Conservation (phyloP, 2,329 filamentous ascomycete species). For the Colletotrichum euphorbiae region DNA sequence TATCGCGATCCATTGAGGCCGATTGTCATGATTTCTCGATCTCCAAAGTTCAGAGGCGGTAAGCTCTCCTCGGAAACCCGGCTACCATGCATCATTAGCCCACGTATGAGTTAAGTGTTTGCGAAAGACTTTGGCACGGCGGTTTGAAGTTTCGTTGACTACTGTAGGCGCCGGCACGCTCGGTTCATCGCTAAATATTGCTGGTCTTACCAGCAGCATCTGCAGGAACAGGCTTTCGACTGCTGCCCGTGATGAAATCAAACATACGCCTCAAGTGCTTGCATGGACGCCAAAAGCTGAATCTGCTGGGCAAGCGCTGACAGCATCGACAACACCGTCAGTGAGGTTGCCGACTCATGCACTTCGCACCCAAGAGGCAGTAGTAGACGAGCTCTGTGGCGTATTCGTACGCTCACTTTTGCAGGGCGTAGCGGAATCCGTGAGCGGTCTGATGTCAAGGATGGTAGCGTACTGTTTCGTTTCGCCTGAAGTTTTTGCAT, state of each 20-base stretch:
- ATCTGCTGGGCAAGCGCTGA: conserved; percentile 1
- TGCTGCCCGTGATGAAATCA: not conserved
- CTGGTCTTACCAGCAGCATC: not conserved
- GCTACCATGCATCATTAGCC: not conserved
- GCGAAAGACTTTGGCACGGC: not conserved
- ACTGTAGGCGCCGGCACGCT: conserved; percentile 16
- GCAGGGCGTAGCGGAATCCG: conserved; percentile 14
- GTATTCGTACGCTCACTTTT: conserved; percentile 15
- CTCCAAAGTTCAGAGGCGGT: not conserved
- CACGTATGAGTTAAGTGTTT: not conserved
- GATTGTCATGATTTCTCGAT: not conserved
- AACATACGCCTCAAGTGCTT: not conserved
- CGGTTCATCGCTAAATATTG: not conserved
- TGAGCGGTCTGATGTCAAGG: not conserved
- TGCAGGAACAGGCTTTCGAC: not conserved
- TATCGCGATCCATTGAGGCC: conserved; percentile 2
- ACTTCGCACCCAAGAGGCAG: not conserved
- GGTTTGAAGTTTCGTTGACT: conserved; percentile 2
- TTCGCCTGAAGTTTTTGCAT: conserved; percentile 32
- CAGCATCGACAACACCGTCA: conserved; percentile 1
- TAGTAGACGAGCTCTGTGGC: conserved; percentile 2
- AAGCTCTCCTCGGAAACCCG: not conserved
- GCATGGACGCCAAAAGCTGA: conserved; percentile 13
- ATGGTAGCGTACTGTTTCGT: conserved; percentile 23
- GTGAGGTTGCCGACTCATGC: conserved; percentile 16